Conservation (phyloP, 805 yeast genomes). For the Candida schatavii region DNA sequence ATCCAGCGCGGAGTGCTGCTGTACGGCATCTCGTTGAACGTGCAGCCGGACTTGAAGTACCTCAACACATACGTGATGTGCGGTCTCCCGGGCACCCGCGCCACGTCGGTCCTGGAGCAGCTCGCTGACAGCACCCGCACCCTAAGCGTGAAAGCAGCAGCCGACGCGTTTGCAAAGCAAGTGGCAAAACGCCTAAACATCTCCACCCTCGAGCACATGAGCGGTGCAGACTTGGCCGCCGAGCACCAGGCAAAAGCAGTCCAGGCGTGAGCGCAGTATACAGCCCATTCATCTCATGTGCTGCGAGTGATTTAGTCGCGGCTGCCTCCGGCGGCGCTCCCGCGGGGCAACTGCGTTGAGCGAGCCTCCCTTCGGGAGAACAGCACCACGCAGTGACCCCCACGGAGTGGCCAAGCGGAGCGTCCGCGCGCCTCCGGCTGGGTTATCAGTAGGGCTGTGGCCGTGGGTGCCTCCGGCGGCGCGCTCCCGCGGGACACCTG, state of each 20-base stretch:
- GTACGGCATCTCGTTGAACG: slow-evolving; percentile 86
- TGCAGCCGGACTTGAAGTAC: slow-evolving; percentile 66
- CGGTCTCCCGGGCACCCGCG: slow-evolving; percentile 62
- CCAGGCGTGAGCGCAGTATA: not conserved
- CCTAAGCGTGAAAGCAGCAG: slow-evolving; percentile 23
- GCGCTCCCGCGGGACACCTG: too few relatives aligned
- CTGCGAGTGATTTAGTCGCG: too few relatives aligned
- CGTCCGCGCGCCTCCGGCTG: too few relatives aligned
- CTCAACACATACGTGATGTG: slow-evolving; percentile 78
- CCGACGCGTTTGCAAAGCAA: slow-evolving; percentile 33
- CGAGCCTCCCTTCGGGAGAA: not conserved
- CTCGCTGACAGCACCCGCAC: slow-evolving; percentile 12
- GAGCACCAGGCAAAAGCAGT: not conserved
- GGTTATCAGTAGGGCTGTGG: too few relatives aligned
- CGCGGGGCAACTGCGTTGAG: not conserved
- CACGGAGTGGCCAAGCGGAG: slow-evolving; percentile 2
- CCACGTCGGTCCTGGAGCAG: slow-evolving; percentile 31
- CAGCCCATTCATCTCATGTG: not conserved
- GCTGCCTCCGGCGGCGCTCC: not conserved
- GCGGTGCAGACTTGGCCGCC: slow-evolving; percentile 20
- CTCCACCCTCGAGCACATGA: slow-evolving; percentile 32
- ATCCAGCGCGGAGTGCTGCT: slow-evolving; percentile 81
- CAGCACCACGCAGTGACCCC: slow-evolving; percentile 2
- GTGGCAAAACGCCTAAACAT: slow-evolving; percentile 33
- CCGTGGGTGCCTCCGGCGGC: too few relatives aligned